These are phyloP conservation scores for Sporormia fimetaria DNA, from an alignment of 495 filamentous ascomycete species.

Conservation along the genomic window DNA sequence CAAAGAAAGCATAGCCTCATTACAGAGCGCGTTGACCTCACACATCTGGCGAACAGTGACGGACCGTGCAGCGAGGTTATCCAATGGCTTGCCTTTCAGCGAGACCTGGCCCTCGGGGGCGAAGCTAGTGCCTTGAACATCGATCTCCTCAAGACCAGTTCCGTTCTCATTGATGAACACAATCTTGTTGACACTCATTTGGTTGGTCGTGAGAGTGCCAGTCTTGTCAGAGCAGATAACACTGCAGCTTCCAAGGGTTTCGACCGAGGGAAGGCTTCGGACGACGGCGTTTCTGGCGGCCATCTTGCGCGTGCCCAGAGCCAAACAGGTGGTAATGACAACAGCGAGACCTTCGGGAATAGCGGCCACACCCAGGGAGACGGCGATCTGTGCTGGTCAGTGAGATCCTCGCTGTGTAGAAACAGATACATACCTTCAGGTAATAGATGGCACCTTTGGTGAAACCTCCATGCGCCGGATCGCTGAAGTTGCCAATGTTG, in stretches of 20 bases:
- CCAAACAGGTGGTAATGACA: slow-evolving; percentile 94
- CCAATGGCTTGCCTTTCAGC: slow-evolving; percentile 52
- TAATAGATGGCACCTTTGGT: slow-evolving; percentile 99
- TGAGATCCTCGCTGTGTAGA: not conserved
- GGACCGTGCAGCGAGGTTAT: slow-evolving; percentile 64
- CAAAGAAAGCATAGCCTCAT: slow-evolving; percentile 72
- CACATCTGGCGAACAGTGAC: slow-evolving; percentile 65
- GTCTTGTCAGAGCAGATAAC: slow-evolving; percentile 99
- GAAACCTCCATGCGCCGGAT: slow-evolving; percentile 87
- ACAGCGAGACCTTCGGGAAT: slow-evolving; percentile 96
- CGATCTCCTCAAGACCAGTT: slow-evolving; percentile 69
- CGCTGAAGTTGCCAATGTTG: slow-evolving; percentile 93
- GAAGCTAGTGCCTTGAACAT: slow-evolving; percentile 90
- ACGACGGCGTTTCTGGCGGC: slow-evolving; percentile 96
- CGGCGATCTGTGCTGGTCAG: slow-evolving; percentile 55
- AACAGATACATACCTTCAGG: slow-evolving; percentile 49
- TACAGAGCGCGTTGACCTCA: slow-evolving; percentile 84
- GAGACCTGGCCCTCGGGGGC: slow-evolving; percentile 67
- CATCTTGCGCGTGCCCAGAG: slow-evolving; percentile 94
- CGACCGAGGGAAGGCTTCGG: slow-evolving; percentile 87
- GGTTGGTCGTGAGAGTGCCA: slow-evolving; percentile 94
- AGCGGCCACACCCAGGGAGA: slow-evolving; percentile 94
- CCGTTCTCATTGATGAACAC: slow-evolving; percentile 68
- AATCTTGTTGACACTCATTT: slow-evolving; percentile 96
- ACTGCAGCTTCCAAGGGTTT: slow-evolving; percentile 97